Evolutionary conservation across 441 rosid species (phyloP), one percentile per base, ranked within the genome.

Genomic region (Croton laevigatus): DNA sequence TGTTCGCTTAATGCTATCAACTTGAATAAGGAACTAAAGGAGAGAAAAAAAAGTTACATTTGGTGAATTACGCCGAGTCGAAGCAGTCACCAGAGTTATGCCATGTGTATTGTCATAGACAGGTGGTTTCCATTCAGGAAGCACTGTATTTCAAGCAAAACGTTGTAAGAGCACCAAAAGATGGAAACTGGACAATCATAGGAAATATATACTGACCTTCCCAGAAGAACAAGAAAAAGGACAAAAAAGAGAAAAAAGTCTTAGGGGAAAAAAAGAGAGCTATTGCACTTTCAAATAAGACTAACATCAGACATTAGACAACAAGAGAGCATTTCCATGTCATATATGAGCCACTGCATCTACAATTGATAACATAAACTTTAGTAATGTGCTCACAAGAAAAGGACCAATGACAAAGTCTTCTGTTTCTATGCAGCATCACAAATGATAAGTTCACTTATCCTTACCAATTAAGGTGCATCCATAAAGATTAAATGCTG

Each of bases 101-200:
- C 96, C 96, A 52, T 83, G 83, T 34, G 77, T 78, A 59, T 93
- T 93, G 71, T 93, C 97, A 79, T 93, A 93, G 7, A 93, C 91
- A n/a, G 96, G 94, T 63, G 96, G 91, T 78, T 93, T 93, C 97
- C 97, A 91, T 71, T 93, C 98, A 4, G 96, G 81, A 74, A 93
- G 96, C 66, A 93, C 97, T 93, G 87, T 78, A 80, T 69, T 74
- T 72, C 58, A 34, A 49, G 75, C 37, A 63, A 54, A 11, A 46
- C 27, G 11, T 1, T 27, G 45, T 17, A 42, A 65, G 58, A 8
- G 22, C 37, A 58, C 70, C 59, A 49, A 55, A 45, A 62, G 59
- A 65, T 61, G 52, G 51, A 19, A 16, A 27, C 53, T 20, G 49
- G 69, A 59, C n/a, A 1, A 34, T 16, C 32, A 17, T 16, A 55